Conservation (phyloP, 2,329 filamentous ascomycete species). For the Aureobasidium sp. region DNA sequence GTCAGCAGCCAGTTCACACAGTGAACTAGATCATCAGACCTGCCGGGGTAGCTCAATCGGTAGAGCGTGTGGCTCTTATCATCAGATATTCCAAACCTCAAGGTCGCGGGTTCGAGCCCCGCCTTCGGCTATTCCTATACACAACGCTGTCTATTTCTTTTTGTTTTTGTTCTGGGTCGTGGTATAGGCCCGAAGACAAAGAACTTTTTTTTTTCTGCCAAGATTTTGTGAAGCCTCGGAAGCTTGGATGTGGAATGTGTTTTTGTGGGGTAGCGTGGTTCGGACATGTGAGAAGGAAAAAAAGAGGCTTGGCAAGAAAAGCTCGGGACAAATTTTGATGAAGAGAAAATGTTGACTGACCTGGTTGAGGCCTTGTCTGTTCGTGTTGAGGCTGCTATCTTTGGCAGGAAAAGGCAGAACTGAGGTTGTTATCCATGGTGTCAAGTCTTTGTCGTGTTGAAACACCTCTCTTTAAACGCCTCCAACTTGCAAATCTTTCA, state of each 20-base stretch:
- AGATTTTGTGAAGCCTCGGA: background rate
- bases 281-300: background rate
- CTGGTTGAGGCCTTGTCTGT: background rate
- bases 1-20: conserved; percentile 3
- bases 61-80: conserved; percentile 42
- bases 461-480: no score
- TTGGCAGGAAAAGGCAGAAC: background rate
- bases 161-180: background rate
- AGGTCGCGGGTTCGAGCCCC: conserved; percentile 25
- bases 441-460: background rate
- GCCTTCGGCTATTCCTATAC: conserved; percentile 25
- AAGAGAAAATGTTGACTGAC: background rate
- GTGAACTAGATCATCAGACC: conserved; percentile 6
- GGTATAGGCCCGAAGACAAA: background rate
- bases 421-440: background rate
- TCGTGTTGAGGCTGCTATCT: background rate
- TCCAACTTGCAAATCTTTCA: background rate
- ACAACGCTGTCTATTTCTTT: background rate
- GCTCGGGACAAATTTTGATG: background rate
- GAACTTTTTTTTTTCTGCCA: background rate
- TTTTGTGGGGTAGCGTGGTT: background rate
- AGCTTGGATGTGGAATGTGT: background rate
- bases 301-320: background rate
- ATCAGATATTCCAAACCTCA: conserved; percentile 18
- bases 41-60: conserved; percentile 43